These are phyloP conservation scores for Artemisia annua DNA, from an alignment of 129 eudicot species.

Conservation along the genomic window DNA sequence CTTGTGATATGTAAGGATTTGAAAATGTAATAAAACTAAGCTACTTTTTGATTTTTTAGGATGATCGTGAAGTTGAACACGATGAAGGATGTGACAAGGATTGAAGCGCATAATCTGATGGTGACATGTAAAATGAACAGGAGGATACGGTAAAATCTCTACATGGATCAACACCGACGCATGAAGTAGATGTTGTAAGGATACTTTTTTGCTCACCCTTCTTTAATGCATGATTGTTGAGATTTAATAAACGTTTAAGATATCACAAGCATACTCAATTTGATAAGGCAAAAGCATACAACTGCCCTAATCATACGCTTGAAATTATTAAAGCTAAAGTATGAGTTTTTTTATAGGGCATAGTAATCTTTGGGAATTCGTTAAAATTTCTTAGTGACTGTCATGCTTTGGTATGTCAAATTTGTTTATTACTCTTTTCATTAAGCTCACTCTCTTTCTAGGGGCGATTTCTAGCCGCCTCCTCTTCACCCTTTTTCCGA, in stretches of 20 bases:
- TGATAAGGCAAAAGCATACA: constrained; percentile 93
- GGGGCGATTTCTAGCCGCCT: too few species aligned
- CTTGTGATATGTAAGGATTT: neutral
- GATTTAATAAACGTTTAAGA: constrained; percentile 54
- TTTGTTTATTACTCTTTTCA: too few species aligned
- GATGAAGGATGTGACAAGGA: constrained; percentile 56
- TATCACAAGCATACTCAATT: constrained; percentile 82
- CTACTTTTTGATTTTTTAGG: too few species aligned
- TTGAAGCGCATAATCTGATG: constrained; percentile 58
- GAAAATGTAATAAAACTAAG: constrained; percentile 6
- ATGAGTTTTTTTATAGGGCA: neutral
- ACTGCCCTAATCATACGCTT: constrained; percentile 58
- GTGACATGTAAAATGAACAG: constrained; percentile 59
- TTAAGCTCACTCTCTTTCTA: too few species aligned
- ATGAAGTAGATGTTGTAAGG: constrained; percentile 79
- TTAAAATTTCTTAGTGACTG: too few species aligned
- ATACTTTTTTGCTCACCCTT: constrained; percentile 1
- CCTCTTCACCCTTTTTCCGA: too few species aligned
- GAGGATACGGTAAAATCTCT: constrained; percentile 42
- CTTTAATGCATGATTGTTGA: neutral
- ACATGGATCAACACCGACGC: constrained; percentile 49
- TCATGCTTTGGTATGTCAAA: too few species aligned
- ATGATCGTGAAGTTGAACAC: constrained; percentile 53
- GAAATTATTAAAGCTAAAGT: neutral
- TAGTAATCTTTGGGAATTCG: too few species aligned